Percentiles rank a stretch among this genome's conserved stretches.
phyloP scores from a whole-genome alignment of 805 yeast genomes.

The Nakazawaea holstii region DNA sequence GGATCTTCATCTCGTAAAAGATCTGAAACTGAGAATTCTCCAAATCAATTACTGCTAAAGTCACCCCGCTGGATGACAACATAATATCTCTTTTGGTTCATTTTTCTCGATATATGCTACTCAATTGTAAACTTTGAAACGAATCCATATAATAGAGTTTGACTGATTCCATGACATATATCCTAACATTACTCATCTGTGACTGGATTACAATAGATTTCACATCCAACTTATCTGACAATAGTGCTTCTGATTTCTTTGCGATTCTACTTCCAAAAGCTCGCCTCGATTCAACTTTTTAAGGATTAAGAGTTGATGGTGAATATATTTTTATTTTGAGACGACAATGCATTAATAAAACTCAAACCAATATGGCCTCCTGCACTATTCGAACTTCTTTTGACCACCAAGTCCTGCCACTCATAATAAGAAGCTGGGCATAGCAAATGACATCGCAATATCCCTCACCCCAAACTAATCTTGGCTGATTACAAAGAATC shows the following conservation, averaged over 20 bases:
- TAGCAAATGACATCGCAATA: slow-evolving; percentile 81
- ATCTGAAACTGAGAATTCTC: slow-evolving; percentile 80
- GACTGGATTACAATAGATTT: slow-evolving; percentile 99
- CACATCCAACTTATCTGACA: slow-evolving; percentile 65
- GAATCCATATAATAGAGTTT: slow-evolving; percentile 92
- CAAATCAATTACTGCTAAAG: slow-evolving; percentile 93
- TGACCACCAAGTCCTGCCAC: slow-evolving; percentile 33
- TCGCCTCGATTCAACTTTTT: slow-evolving; percentile 40
- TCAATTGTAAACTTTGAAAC: slow-evolving; percentile 96
- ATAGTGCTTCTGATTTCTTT: slow-evolving; percentile 31
- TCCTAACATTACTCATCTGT: slow-evolving; percentile 99
- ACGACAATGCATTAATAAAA: slow-evolving; percentile 57
- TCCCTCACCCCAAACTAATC: slow-evolving; percentile 96
- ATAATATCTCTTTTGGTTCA: slow-evolving; percentile 90
- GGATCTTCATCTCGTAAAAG: slow-evolving; percentile 60
- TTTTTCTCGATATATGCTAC: slow-evolving; percentile 87
- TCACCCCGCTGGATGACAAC: slow-evolving; percentile 98
- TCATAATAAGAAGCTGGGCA: slow-evolving; percentile 49
- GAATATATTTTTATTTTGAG: slow-evolving; percentile 38
- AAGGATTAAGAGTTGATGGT: slow-evolving; percentile 42
- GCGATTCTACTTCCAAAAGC: slow-evolving; percentile 38
- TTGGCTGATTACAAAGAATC: slow-evolving; percentile 94
- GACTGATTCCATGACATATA: slow-evolving; percentile 98
- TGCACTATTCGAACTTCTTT: slow-evolving; percentile 22
- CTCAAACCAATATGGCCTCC: slow-evolving; percentile 37